Conservation (phyloP, 2,329 filamentous ascomycete species). For the Monosporascus ibericus region DNA sequence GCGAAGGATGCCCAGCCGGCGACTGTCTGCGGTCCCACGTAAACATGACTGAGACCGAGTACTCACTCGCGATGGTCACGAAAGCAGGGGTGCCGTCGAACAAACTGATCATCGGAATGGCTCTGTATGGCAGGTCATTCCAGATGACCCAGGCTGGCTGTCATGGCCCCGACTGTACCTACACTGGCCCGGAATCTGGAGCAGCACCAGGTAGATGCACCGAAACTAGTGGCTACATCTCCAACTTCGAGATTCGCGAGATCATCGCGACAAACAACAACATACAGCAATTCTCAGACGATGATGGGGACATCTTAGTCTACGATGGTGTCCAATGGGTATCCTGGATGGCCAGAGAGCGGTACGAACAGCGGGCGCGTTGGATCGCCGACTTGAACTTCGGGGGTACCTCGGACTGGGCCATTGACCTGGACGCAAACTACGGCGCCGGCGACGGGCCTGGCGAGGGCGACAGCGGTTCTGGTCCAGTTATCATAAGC, state of each 20-base stretch:
- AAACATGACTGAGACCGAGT: slow-evolving; percentile 24
- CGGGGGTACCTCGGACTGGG: slow-evolving; percentile 29
- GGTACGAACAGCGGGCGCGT: background rate
- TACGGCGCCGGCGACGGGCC: too few relatives aligned
- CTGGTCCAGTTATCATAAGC: background rate
- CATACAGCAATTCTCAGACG: background rate
- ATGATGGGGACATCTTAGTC: slow-evolving; percentile 21
- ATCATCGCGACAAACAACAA: slow-evolving; percentile 4
- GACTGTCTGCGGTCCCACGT: slow-evolving; percentile 23
- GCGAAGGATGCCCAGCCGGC: slow-evolving; percentile 3
- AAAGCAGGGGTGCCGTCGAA: slow-evolving; percentile 13
- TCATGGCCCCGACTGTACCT: slow-evolving; percentile 6
- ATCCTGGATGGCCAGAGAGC: slow-evolving; percentile 23
- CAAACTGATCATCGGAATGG: slow-evolving; percentile 15
- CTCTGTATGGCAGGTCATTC: background rate
- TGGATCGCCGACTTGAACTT: slow-evolving; percentile 21
- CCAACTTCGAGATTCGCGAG: slow-evolving; percentile 13
- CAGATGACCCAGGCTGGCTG: slow-evolving; percentile 12
- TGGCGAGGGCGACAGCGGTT: slow-evolving; percentile 1
- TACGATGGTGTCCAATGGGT: slow-evolving; percentile 27
- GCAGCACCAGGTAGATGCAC: slow-evolving; percentile 13
- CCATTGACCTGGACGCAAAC: slow-evolving; percentile 20
- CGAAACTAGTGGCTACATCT: slow-evolving; percentile 11
- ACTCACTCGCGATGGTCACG: slow-evolving; percentile 16
- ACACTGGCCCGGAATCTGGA: slow-evolving; percentile 7